Evolutionary conservation across 2,329 filamentous ascomycete species (phyloP), one percentile per base, ranked within the genome.

Genomic region (Arthrobotrys pseudoclavata): DNA sequence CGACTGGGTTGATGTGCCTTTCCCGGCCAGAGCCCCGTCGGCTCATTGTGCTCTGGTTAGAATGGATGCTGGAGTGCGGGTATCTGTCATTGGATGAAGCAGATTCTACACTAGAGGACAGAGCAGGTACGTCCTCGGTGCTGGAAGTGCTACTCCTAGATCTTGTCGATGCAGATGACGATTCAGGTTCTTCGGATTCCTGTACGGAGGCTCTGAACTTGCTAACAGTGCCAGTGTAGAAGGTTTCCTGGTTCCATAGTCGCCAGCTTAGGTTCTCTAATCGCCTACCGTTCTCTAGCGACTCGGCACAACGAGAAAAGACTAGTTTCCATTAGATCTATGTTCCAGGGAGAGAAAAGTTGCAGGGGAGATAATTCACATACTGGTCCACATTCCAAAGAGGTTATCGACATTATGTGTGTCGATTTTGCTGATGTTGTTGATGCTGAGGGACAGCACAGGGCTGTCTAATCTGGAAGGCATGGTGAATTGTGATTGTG

Each of bases 231-330:
- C 72, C 72, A 61, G 72, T 76, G 55, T 94, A 97, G 82, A 97
- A 93, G 10, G 92, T 95, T 83, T 98, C 94, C 82, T 94, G 89
- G 82, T 93, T 96, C 95, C 94, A 98, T 79, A 98, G 86, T 82
- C 96, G 88, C 96, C 96, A 98, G 83, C 92, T 96, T 79, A 99
- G 87, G 85, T 99, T 98, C 84, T 98, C 96, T 83, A 97, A 87
- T 82, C 96, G 88, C 83, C 93, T 90, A 71, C 96, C 96, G 84
- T 98, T 92, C 83, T 97, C 93, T 83, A 98, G 91, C 64, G 94
- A 96, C 82, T 96, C 93, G 83, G 94, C 93, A 84, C 95, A 97
- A 85, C 94, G 93, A 63, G 94, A 95, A 83, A 98, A 97, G 77
- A 98, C 94, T 96, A 83, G 18, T 45, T 29, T 26, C 52, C 24